phyloP scores from a whole-genome alignment of 192 early-diverging fungal genomes.

The Lobosporangium transversale region DNA sequence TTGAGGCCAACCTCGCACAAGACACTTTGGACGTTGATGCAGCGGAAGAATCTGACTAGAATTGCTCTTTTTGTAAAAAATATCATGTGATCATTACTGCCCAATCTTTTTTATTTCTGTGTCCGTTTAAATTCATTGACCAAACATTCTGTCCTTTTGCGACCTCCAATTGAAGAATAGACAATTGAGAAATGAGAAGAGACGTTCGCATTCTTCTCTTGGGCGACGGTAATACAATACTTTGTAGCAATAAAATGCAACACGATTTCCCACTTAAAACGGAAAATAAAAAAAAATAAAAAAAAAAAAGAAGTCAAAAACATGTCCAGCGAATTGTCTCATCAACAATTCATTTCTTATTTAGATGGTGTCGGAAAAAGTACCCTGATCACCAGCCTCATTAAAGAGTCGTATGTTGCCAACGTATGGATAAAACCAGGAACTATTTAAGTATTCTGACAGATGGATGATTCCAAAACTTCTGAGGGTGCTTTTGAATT shows the following conservation, averaged over 20 bases:
- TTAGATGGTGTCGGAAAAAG: constrained; percentile 95
- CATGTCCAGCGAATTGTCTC: no score
- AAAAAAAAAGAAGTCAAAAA: constrained; percentile 4
- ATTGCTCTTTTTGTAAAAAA: no score
- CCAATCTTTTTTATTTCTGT: not conserved
- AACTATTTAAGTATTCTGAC: no score
- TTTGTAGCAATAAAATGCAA: not conserved
- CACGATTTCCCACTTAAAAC: not conserved
- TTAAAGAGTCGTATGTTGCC: constrained; percentile 95
- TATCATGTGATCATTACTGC: constrained; percentile 4
- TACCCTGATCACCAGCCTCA: constrained; percentile 95
- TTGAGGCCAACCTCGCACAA: constrained; percentile 35
- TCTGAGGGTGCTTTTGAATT: no score
- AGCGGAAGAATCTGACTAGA: constrained; percentile 38
- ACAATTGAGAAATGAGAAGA: constrained; percentile 81
- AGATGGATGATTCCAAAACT: no score
- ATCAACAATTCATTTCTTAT: no score
- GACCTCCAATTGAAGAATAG: no score
- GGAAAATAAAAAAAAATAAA: not conserved
- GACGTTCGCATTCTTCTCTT: constrained; percentile 94
- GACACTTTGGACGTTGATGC: constrained; percentile 50
- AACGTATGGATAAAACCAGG: no score
- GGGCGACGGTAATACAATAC: constrained; percentile 79
- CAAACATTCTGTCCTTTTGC: no score
- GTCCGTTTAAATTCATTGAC: not conserved